A percentile compares a stretch with the other conserved stretches of the same genome.
Evolutionary conservation across 2,329 filamentous ascomycete species (phyloP).

Genomic region (Fusarium beomiforme): DNA sequence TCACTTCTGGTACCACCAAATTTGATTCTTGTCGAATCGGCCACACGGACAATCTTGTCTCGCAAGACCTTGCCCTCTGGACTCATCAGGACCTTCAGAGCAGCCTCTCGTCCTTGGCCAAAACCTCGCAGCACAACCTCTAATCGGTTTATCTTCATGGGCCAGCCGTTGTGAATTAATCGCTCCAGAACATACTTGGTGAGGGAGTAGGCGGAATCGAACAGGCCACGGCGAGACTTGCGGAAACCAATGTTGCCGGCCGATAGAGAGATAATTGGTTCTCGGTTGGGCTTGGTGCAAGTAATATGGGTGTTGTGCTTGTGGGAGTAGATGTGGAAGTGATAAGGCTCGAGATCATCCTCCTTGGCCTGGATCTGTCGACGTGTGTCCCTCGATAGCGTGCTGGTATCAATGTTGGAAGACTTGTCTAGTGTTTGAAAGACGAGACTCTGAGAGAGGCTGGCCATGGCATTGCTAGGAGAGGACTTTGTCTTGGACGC

Average conservation of each 20-base stretch:
- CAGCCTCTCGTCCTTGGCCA: slow-evolving; percentile 86
- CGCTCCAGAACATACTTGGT: slow-evolving; percentile 83
- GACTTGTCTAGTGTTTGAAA: slow-evolving; percentile 51
- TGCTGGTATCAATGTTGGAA: slow-evolving; percentile 47
- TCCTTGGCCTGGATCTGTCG: slow-evolving; percentile 45
- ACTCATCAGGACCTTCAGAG: slow-evolving; percentile 88
- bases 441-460: slow-evolving; percentile 52
- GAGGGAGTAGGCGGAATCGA: slow-evolving; percentile 93
- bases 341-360: slow-evolving; percentile 71
- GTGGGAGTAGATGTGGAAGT: slow-evolving; percentile 85
- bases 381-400: slow-evolving; percentile 38
- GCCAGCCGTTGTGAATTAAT: slow-evolving; percentile 83
- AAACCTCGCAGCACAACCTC: slow-evolving; percentile 89
- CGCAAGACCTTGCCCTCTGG: slow-evolving; percentile 82
- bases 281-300: slow-evolving; percentile 81
- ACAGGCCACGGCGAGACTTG: slow-evolving; percentile 81
- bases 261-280: slow-evolving; percentile 82
- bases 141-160: slow-evolving; percentile 77
- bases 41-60: slow-evolving; percentile 79
- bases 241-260: slow-evolving; percentile 92
- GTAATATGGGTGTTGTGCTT: slow-evolving; percentile 98
- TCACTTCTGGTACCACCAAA: slow-evolving; percentile 93
- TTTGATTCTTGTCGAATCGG: slow-evolving; percentile 90
- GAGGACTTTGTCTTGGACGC: slow-evolving; percentile 19
- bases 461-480: slow-evolving; percentile 46